A percentile compares a stretch with the other conserved stretches of the same genome.
phyloP scores from a whole-genome alignment of 371 early-diverging fungal genomes.

The Mucor sp. region DNA sequence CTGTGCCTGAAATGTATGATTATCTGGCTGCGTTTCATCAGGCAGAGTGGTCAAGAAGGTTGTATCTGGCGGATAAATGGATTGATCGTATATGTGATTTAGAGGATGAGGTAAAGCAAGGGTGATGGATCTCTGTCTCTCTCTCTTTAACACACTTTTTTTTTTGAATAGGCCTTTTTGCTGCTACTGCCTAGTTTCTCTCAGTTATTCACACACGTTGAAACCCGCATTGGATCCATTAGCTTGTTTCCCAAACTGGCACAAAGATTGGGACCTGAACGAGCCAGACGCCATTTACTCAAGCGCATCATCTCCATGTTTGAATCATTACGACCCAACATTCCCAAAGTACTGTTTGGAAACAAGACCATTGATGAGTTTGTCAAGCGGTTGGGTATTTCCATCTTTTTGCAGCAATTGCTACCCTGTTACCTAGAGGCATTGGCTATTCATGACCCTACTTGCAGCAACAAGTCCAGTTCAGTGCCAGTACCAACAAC shows the following conservation, averaged over 20 bases:
- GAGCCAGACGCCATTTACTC: slow-evolving; percentile 52
- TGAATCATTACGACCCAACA: slow-evolving; percentile 60
- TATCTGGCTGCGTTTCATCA: slow-evolving; percentile 61
- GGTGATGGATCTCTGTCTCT: too few relatives aligned
- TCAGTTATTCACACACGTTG: slow-evolving; percentile 52
- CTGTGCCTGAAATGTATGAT: slow-evolving; percentile 65
- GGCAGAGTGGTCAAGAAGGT: slow-evolving; percentile 52
- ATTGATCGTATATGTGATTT: slow-evolving; percentile 62
- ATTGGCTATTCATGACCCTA: slow-evolving; percentile 34
- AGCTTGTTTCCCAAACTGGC: slow-evolving; percentile 62
- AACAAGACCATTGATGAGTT: slow-evolving; percentile 50
- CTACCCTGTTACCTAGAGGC: slow-evolving; percentile 67
- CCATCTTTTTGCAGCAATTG: slow-evolving; percentile 62
- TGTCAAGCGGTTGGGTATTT: slow-evolving; percentile 55
- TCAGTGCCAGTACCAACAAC: not conserved
- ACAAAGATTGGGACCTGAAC: slow-evolving; percentile 59
- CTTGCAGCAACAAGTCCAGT: not conserved
- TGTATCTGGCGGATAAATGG: slow-evolving; percentile 62
- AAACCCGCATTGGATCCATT: slow-evolving; percentile 56
- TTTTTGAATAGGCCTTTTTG: slow-evolving; percentile 52
- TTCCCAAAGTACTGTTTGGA: slow-evolving; percentile 56
- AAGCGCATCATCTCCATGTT: slow-evolving; percentile 65
- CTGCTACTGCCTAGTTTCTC: slow-evolving; percentile 63
- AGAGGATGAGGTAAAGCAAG: slow-evolving; percentile 49
- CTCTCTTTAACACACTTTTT: too few relatives aligned